Base-by-base conservation (phyloP, 192 early-diverging fungal species). In the Gigaspora rosea region DNA sequence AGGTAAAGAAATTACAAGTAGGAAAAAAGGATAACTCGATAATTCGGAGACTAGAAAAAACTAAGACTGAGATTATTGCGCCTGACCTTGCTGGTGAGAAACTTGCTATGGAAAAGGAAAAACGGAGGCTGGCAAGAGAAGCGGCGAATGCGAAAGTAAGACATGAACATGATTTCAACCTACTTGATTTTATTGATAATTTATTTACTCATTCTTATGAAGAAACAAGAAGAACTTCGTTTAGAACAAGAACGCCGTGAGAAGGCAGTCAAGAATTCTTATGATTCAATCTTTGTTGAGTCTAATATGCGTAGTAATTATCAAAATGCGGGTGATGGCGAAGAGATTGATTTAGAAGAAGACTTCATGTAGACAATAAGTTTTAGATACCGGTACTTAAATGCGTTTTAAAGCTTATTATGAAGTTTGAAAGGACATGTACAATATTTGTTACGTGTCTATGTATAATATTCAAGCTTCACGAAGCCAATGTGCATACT, bases 21-120 rank as follows among this genome's bases (percentile, higher is more conserved):
- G 85, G 88, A 15, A 86, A 90, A 71, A 85, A 94, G 36, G 82
- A 85, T 15, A 99, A 98, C 85, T 89, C 85, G 33, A 91, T 96
- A 36, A 86, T 98, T 59, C 98, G 98, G 82, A 85, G 97, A 35
- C 82, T 99, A 50, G 97, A 97, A 86, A 98, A 98, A 85, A 97
- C 98, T 0, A 94, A 92, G 68, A 77, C 82, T 0, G 95, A 97
- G 61, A 71, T 80, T 27, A 16, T 16, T 54, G 80, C 86, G 16
- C 94, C 94, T 18, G 97, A 99, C 79, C 82, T 98, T 78, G 78
- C 84, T n/a, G 83, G 86, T 41, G 89, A 94, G 64, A 94, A 94
- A 78, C 36, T 90, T 41, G 89, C 88, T 41, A 75, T 83, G 54
- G 88, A 90, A 12, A 85, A 87, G 46, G 76, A 77, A n/a, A 57